Evolutionary conservation across 768 basidiomycete species (phyloP).

Genomic region (Mycena epipterygia): DNA sequence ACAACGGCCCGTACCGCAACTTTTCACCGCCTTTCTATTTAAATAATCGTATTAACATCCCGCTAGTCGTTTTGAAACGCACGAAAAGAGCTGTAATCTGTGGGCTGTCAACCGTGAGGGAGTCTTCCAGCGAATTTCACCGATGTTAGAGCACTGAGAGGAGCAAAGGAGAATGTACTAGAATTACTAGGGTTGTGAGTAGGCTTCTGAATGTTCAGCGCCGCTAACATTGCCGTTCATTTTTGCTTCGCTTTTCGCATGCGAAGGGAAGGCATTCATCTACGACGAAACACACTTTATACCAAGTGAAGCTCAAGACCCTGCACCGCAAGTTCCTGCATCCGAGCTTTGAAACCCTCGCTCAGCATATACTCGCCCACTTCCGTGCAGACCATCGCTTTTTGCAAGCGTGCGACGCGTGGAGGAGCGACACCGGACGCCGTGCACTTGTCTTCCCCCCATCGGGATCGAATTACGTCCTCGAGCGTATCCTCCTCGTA

Average conservation of each 20-base stretch:
- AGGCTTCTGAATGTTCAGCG: no score
- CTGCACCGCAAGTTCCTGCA: background rate
- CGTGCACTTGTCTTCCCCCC: background rate
- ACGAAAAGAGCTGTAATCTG: background rate
- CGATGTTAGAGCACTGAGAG: conserved; percentile 34
- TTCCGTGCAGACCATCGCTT: background rate
- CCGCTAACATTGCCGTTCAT: no score
- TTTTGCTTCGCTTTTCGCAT: no score
- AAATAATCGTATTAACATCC: no score
- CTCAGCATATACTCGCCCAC: conserved; percentile 38
- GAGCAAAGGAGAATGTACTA: no score
- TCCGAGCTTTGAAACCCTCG: background rate
- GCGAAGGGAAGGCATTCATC: no score
- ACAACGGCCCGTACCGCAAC: no score
- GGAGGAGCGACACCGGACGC: background rate
- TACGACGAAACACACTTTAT: no score
- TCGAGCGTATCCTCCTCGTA: background rate
- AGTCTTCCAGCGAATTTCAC: conserved; percentile 25
- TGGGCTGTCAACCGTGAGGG: conserved; percentile 20
- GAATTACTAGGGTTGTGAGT: no score
- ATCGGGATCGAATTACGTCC: conserved; percentile 6
- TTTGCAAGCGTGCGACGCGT: background rate
- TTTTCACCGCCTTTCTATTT: no score
- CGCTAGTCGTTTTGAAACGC: no score
- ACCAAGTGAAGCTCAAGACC: background rate